Evolutionary conservation across 352 stramenopile species (phyloP), one percentile per base, ranked within the genome.

Genomic region (Phytophthora podocarpi): DNA sequence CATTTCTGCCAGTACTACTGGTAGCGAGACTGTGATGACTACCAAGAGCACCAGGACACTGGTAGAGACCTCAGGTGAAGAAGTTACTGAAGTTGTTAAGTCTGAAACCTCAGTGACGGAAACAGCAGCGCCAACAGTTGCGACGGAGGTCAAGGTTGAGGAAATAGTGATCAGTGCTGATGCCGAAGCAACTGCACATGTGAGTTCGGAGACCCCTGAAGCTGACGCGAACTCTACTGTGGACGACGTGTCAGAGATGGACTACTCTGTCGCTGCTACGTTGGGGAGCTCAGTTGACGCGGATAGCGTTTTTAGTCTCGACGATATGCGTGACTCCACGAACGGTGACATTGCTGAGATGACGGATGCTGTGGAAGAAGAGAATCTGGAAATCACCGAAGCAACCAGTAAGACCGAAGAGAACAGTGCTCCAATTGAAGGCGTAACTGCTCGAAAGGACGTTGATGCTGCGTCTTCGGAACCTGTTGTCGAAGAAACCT

Each of bases 241-340:
- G 18, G 56, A 64, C 30, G 26, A 35, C 35, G 24, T 2, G 12
- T 60, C 46, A 5, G 58, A 56, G 24, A 59, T 55, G 41, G 45
- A 24, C 10, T 55, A 23, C 46, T 69, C 60, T 6, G 60, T 69
- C 5, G 53, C 20, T 21, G 46, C 52, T 39, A 64, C 46, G 5
- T 13, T 59, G 26, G 60, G 53, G 5, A 55, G 53, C 40, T 64
- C 46, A 7, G 46, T 59, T 36, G 53, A 64, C 18, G 53, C 31
- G 1, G 60, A 69, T 9, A 69, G 52, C 12, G 36, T 69, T 1
- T 50, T 54, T 27, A 64, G 46, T 15, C 45, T 64, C 24, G 53
- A 59, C 2, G 46, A 64, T 15, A 64, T 59, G 60, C 37, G 46
- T 27, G 45, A 59, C 20, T 54, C 37, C 2, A 48, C 13, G 11